A percentile compares a stretch with the other conserved stretches of the same genome.
Conservation (phyloP, 768 basidiomycete genomes). For the Kwoniella sp. region DNA sequence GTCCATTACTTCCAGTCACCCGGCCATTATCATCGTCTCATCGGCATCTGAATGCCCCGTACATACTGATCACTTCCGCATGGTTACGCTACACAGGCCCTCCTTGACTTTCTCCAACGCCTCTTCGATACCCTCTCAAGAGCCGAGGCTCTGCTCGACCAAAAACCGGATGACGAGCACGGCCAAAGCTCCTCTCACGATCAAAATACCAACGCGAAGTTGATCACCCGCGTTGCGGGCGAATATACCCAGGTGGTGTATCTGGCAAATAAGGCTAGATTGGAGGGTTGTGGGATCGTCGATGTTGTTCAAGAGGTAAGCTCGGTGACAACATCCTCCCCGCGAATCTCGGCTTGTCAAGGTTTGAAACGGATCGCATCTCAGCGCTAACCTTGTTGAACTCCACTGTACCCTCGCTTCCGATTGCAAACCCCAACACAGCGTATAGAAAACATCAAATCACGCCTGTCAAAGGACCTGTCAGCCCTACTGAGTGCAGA, state of each 20-base stretch:
- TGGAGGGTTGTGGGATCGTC: conserved; percentile 76
- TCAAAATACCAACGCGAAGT: conserved; percentile 23
- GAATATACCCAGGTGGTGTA: conserved; percentile 94
- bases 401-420: too few species aligned
- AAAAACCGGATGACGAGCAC: conserved; percentile 22
- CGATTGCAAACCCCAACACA: conserved; percentile 55
- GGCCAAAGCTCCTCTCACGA: not conserved
- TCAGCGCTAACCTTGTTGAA: too few species aligned
- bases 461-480: conserved; percentile 81
- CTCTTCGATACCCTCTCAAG: conserved; percentile 88
- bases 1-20: too few species aligned
- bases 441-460: conserved; percentile 81
- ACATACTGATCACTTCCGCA: not conserved
- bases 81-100: conserved; percentile 60
- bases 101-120: conserved; percentile 83
- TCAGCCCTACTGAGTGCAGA: conserved; percentile 75
- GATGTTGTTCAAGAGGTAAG: conserved; percentile 82
- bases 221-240: conserved; percentile 73
- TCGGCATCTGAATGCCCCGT: too few species aligned
- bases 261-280: conserved; percentile 76
- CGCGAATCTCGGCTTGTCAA: too few species aligned
- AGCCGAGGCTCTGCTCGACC: conserved; percentile 76
- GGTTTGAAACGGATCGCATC: not conserved
- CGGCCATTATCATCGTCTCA: too few species aligned
- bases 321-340: not conserved